Percentiles rank a stretch among this genome's conserved stretches.
Conservation (phyloP, 805 yeast species). For the Schwanniomyces occidentalis region DNA sequence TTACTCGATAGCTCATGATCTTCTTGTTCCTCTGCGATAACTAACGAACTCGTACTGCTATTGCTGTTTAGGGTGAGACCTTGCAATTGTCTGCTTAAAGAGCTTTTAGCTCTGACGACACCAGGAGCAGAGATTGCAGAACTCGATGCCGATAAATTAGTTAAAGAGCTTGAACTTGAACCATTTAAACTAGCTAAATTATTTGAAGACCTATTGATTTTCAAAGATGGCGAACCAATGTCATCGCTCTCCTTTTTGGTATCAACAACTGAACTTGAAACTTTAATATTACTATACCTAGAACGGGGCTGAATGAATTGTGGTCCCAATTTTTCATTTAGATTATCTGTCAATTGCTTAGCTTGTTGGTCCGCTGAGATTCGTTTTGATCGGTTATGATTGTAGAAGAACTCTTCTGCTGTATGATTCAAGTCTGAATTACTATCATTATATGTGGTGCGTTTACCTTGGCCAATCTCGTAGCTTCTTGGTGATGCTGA, state of each 20-base stretch:
- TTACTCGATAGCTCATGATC: conserved; percentile 10
- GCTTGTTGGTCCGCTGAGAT: conserved; percentile 1
- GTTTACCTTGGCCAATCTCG: background rate
- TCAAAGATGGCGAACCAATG: conserved; percentile 36
- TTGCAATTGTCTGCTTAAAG: conserved; percentile 14
- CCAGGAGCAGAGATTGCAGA: conserved; percentile 6
- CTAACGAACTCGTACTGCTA: conserved; percentile 29
- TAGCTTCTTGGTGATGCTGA: conserved; percentile 11
- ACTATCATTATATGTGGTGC: conserved; percentile 5
- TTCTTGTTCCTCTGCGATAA: conserved; percentile 32
- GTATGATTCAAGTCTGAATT: conserved; percentile 32
- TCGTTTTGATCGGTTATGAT: conserved; percentile 9
- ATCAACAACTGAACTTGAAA: conserved; percentile 37
- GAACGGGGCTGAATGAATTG: conserved; percentile 49
- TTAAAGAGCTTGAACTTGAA: conserved; percentile 9
- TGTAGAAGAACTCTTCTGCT: conserved; percentile 55
- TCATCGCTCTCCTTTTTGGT: conserved; percentile 29
- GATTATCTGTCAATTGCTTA: conserved; percentile 19
- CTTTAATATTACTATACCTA: conserved; percentile 26
- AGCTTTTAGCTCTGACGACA: conserved; percentile 14
- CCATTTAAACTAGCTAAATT: conserved; percentile 19
- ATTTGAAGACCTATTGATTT: conserved; percentile 30
- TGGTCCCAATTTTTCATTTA: conserved; percentile 25
- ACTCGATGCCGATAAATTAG: conserved; percentile 12
- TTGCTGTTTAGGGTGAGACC: conserved; percentile 24